Base-by-base conservation (phyloP, 2,329 filamentous ascomycete genomes). In the Ophiostoma ulmi region DNA sequence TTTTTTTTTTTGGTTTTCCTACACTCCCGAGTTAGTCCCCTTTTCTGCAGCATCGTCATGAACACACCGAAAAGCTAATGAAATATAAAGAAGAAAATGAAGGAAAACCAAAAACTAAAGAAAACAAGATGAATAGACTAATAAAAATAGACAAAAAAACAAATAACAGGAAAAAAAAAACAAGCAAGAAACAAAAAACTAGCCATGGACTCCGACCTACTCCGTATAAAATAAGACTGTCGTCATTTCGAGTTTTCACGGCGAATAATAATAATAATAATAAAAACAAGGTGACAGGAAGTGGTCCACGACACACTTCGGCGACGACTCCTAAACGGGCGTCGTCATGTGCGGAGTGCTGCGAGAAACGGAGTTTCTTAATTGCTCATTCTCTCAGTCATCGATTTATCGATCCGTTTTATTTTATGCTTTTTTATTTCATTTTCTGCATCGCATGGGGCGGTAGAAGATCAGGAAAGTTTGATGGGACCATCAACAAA, bases 261-360 rank as follows among this genome's bases (percentile, higher is more conserved):
- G 44, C 2, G 14, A 26, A 22, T 7, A 44, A 44, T 48, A 7
- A 48, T 4, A 17, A 14, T 20, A 14, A 20, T 39, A 11, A 8
- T 2, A 20, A 48, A 48, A 48, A 31, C 31, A 20, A 48, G 38
- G 17, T 35, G 26, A 35, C 58, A 1, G 35, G 11, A 35, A 22
- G 10, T 63, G 26, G 14, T 14, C 58, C 4, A 63, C 58, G 11
- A 63, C 58, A 63, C 26, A 31, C 58, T 31, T 63, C 58, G 58
- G 58, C 58, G 58, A 31, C 58, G 58, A 63, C 58, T 63, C 58
- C 58, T 35, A 63, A 63, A 63, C 58, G 26, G 58, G 58, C 26
- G 58, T 63, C 58, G 26, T 63, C 58, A 63, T 63, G 58, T 35
- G 58, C 22, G 13, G 22, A 63, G 58, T 35, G 58, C 26, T 63